phyloP scores from a whole-genome alignment of 129 eudicot species.

The Smallanthus sonchifolius region DNA sequence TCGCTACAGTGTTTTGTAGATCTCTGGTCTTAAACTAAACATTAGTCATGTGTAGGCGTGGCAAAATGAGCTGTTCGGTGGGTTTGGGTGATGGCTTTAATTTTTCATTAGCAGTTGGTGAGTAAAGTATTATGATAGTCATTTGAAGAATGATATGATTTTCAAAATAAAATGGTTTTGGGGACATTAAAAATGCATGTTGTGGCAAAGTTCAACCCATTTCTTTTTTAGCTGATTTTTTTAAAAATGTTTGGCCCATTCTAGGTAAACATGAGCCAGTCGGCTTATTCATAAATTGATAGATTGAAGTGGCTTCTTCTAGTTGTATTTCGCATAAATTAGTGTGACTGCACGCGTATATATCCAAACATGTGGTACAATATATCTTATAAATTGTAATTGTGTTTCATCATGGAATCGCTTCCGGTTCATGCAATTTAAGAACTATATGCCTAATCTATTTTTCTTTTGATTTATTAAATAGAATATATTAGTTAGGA shows the following conservation, averaged over 20 bases:
- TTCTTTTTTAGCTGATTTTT: background rate
- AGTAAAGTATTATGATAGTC: background rate
- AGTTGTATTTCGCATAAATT: background rate
- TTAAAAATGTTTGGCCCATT: background rate
- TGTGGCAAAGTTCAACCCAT: background rate
- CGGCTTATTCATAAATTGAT: background rate
- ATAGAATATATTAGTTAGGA: background rate
- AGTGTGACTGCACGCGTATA: background rate
- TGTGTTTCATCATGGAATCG: background rate
- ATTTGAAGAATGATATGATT: background rate
- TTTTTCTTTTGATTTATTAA: background rate
- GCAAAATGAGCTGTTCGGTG: background rate
- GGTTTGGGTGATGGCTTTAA: background rate
- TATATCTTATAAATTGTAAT: conserved; percentile 9
- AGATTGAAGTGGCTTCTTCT: background rate
- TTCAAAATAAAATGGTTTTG: background rate
- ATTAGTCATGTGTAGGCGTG: background rate
- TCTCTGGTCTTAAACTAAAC: background rate
- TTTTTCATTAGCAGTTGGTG: background rate
- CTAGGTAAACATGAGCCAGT: background rate
- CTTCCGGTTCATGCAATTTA: background rate
- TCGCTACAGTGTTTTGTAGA: background rate
- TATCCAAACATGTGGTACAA: background rate
- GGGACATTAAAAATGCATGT: background rate
- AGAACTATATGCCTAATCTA: conserved; percentile 4